Evolutionary conservation across 2,329 filamentous ascomycete species (phyloP), one percentile per base, ranked within the genome.

Genomic region (Xylaria sp.): DNA sequence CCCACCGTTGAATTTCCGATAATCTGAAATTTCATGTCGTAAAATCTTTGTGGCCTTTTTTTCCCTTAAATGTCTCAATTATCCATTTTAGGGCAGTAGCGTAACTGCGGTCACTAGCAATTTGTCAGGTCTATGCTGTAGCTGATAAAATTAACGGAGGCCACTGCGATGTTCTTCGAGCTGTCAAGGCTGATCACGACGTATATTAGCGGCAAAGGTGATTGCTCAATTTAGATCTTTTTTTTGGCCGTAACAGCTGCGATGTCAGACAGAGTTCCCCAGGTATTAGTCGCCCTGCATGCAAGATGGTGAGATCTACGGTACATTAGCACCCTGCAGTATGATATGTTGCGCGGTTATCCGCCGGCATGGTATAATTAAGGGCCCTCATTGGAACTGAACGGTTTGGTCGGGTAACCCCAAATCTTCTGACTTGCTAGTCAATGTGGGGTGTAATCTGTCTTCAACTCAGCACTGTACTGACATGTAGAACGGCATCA

Each of bases 321-420:
- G 36, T 55, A 33, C 25, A 54, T 57, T 64, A 58, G 55, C 41
- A 41, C 31, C 39, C 28, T 28, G 25, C 43, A 28, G 41, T 39
- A 49, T 51, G 57, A 15, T 13, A 15, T 43, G 36, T n/a, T 23
- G 36, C 10, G 36, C 20, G 20, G 12, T 41, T 28, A 23, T n/a
- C 6, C 25, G 36, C 31, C 1, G 25, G 41, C 10, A 15, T 55
- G 28, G 43, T 63, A 48, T 18, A 25, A n/a, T 3, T 5, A 33
- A 54, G 13, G 18, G 13, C 4, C 49, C 12, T 33, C 7, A 25
- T 55, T 39, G 23, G 18, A 55, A 3, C 13, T 31, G 5, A 31
- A 31, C 28, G 51, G 13, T 4, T 20, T 55, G 6, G 15, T 55
- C 52, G 20, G 18, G 18, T 39, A 28, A 28, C 28, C 28, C 28